Base-by-base conservation (phyloP, 2,329 filamentous ascomycete genomes). In the Ceratocystiopsis minuta region DNA sequence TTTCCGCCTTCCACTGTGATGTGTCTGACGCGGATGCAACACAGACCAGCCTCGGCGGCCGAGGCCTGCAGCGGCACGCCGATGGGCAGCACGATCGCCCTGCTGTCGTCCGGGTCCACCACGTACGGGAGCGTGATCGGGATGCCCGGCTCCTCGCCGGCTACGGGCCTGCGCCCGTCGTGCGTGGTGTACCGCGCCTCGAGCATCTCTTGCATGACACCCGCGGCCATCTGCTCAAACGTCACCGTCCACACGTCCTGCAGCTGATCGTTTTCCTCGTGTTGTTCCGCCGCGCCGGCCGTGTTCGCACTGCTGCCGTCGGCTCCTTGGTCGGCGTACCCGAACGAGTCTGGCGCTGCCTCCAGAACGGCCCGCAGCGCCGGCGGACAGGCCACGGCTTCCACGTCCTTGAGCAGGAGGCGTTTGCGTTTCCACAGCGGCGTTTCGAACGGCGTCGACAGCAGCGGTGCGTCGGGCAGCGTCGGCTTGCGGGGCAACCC, bases 321-420 rank as follows among this genome's bases (percentile, higher is more conserved):
- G n/a, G n/a, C n/a, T n/a, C n/a, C n/a, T n/a, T n/a, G n/a, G n/a
- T n/a, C n/a, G n/a, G n/a, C n/a, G n/a, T n/a, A n/a, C n/a, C n/a
- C n/a, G n/a, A n/a, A n/a, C n/a, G n/a, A n/a, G n/a, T n/a, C n/a
- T n/a, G n/a, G n/a, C n/a, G 24, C 24, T 31, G 24, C 18, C 7
- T 34, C n/a, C 38, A 48, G 35, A 7, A 35, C 37, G 16, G 46
- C 41, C 17, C 13, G 37, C 18, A 44, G 37, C 16, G 28, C 13
- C 16, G 13, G 33, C n/a, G 35, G 45, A 28, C 44, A 45, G 16
- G 35, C 36, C n/a, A 55, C 49, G 2, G 48, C 46, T 42, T 55
- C 53, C 0, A 57, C 48, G 13, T 59, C 54, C 18, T 58, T 53
- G 6, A 70, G 46, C 35, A 69, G 60, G 11, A 66, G 48, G 17